Base-by-base conservation (phyloP, 2,329 filamentous ascomycete species). In the Diaporthe capsici region DNA sequence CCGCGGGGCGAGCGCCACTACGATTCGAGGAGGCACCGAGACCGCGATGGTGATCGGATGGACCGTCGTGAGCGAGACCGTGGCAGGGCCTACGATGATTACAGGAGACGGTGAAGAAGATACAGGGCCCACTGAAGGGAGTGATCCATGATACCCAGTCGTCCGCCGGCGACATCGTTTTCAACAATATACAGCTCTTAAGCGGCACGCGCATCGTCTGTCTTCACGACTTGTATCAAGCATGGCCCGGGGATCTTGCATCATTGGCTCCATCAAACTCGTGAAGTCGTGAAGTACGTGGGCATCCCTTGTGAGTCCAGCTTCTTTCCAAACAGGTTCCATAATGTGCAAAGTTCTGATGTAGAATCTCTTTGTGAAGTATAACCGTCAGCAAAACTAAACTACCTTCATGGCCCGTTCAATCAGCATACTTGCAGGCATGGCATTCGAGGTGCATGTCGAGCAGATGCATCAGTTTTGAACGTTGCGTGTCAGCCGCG, bases 61-160 rank as follows among this genome's bases (percentile, higher is more conserved):
- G 72, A 55, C 42, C 42, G 60, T 25, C 71, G 47, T n/a, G 68
- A 75, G 31, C 57, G 78, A 78, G 81, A 78, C 74, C 81, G 80
- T 51, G 79, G 82, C 76, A 81, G 79, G 79, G 83, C 81, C 78
- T 82, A 78, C 61, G 80, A 79, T 49, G 76, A 80, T 42, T 42
- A 55, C 31, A 75, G 79, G 73, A 78, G 79, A 72, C 75, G 77
- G 42, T 76, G 57, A 58, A 17, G 57, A 65, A 28, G 7, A 55
- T 4, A 31, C 34, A 28, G 1, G 17, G 10, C 34, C 34, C 20
- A 15, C 3, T 25, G 39, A 39, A 17, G 49, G 63, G 39, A 55
- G 6, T 28, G n/a, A 25, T 42, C 60, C 42, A 28, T 44, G 47
- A 47, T 72, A 61, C 73, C 58, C 68, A 75, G 44, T 34, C 17